Evolutionary conservation across 176 grass and related monocot genomes (phyloP).

Genomic region (Carex kokanica): DNA sequence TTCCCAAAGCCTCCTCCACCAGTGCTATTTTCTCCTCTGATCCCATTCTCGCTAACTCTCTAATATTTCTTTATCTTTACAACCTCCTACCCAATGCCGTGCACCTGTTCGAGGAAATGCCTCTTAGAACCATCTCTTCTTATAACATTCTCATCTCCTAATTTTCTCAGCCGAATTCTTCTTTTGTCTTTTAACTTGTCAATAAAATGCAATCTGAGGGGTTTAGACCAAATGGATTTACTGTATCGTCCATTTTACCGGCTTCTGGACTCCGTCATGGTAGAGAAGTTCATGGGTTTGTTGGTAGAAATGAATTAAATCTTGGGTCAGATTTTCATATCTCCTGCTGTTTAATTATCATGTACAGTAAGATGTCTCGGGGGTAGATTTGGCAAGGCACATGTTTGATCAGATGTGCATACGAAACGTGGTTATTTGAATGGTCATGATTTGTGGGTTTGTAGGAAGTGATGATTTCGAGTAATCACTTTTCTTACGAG

Average conservation of each 20-base stretch:
- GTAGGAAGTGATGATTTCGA: conserved; percentile 36
- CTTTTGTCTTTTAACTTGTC: conserved; percentile 22
- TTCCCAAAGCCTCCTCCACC: conserved; percentile 13
- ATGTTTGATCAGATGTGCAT: conserved; percentile 34
- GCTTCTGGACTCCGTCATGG: neutral
- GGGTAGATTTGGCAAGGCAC: conserved; percentile 11
- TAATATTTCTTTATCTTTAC: conserved; percentile 2
- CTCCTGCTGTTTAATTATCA: conserved; percentile 46
- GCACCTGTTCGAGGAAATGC: conserved; percentile 76
- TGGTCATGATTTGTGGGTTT: conserved; percentile 53
- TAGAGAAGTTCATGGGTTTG: conserved; percentile 55
- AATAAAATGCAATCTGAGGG: conserved; percentile 41
- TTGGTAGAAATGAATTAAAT: conserved; percentile 36
- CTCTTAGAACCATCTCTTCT: conserved; percentile 37
- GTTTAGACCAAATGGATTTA: conserved; percentile 46
- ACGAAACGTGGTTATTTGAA: conserved; percentile 55
- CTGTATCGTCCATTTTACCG: conserved; percentile 38
- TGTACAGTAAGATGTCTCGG: conserved; percentile 41
- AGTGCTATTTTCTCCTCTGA: conserved; percentile 36
- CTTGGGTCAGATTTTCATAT: conserved; percentile 44
- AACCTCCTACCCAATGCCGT: conserved; percentile 6
- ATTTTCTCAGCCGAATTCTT: neutral
- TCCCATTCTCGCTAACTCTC: conserved; percentile 43
- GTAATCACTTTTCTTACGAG: conserved; percentile 38
- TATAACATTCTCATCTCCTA: conserved; percentile 56